phyloP scores from a whole-genome alignment of 805 yeast genomes.

The Naumovozyma baii region DNA sequence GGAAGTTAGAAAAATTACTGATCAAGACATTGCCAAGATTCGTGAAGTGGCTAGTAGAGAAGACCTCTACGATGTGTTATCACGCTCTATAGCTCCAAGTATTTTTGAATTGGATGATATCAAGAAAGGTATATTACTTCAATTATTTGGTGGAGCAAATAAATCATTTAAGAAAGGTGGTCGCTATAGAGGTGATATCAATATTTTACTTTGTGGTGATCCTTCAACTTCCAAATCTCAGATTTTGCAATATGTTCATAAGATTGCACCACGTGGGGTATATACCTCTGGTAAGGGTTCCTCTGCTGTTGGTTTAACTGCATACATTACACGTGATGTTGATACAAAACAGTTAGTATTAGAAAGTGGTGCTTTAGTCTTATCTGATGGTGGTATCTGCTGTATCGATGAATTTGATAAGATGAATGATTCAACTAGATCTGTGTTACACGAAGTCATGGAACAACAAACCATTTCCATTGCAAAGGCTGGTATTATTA shows the following conservation, averaged over 20 bases:
- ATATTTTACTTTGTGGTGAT: constrained; percentile 88
- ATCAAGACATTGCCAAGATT: constrained; percentile 60
- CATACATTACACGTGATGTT: constrained; percentile 87
- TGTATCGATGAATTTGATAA: constrained; percentile 98
- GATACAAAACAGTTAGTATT: constrained; percentile 89
- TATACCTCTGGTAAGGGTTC: constrained; percentile 98
- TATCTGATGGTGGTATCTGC: constrained; percentile 97
- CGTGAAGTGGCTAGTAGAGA: constrained; percentile 51
- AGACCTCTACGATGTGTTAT: constrained; percentile 75
- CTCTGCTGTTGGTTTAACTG: constrained; percentile 97
- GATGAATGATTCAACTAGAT: constrained; percentile 89
- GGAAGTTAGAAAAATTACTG: constrained; percentile 59
- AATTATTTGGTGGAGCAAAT: constrained; percentile 91
- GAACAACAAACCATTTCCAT: constrained; percentile 97
- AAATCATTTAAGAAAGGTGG: constrained; percentile 86
- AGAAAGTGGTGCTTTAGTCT: constrained; percentile 91
- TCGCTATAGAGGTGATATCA: constrained; percentile 90
- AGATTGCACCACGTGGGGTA: constrained; percentile 95
- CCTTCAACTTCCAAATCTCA: constrained; percentile 98
- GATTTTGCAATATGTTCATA: constrained; percentile 86
- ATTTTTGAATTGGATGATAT: constrained; percentile 95
- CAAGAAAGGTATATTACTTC: constrained; percentile 86
- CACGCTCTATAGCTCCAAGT: constrained; percentile 94
- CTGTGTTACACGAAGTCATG: constrained; percentile 97
- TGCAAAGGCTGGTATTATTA: constrained; percentile 97